Conservation (phyloP, 1,139 yeast species). For the Saccharomyces pastorianus region DNA sequence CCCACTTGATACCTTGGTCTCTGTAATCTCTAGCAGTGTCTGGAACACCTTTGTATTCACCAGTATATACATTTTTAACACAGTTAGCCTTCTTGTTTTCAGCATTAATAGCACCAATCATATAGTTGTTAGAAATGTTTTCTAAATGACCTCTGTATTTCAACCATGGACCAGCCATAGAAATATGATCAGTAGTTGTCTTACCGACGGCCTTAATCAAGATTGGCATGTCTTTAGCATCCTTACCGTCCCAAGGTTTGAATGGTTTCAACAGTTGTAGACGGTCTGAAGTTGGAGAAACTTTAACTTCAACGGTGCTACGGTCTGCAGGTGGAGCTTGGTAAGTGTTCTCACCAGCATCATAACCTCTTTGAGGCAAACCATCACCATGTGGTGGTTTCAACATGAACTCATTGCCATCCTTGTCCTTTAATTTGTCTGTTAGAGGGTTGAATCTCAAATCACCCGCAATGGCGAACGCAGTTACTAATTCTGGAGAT, state of each 20-base stretch:
- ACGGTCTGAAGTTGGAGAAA: constrained; percentile 81
- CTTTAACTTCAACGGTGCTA: constrained; percentile 60
- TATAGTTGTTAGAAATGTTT: constrained; percentile 96
- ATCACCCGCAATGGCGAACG: constrained; percentile 94
- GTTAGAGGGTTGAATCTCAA: constrained; percentile 97
- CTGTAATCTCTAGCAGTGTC: constrained; percentile 93
- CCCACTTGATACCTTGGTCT: constrained; percentile 89
- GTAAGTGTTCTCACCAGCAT: constrained; percentile 91
- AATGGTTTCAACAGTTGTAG: constrained; percentile 88
- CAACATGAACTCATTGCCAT: constrained; percentile 93
- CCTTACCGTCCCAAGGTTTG: constrained; percentile 93
- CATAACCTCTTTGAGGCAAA: constrained; percentile 89
- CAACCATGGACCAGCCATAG: constrained; percentile 99
- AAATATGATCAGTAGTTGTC: constrained; percentile 98
- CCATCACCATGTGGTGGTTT: constrained; percentile 87
- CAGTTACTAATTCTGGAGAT: constrained; percentile 95
- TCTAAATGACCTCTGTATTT: constrained; percentile 99
- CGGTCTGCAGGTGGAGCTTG: constrained; percentile 96
- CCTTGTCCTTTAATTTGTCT: constrained; percentile 85
- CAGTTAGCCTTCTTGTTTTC: constrained; percentile 94
- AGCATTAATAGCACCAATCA: constrained; percentile 98
- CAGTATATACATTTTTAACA: constrained; percentile 84
- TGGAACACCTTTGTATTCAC: constrained; percentile 92
- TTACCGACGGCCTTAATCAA: constrained; percentile 95
- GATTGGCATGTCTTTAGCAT: constrained; percentile 80